These are phyloP conservation scores for Panicum virgatum DNA, from an alignment of 202 grass and related monocot genomes.

Conservation along the genomic window DNA sequence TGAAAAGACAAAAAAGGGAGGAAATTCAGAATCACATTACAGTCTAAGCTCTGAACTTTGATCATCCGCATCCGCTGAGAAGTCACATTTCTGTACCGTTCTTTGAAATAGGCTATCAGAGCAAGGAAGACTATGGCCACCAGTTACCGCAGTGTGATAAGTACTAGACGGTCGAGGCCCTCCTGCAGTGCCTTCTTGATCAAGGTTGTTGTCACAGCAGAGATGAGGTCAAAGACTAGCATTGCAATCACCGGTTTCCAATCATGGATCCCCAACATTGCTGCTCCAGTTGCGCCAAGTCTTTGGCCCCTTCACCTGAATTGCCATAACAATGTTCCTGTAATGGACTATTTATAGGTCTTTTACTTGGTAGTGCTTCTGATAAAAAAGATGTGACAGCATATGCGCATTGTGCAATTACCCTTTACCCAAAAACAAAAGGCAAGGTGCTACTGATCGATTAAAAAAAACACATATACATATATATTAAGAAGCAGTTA, in stretches of 20 bases:
- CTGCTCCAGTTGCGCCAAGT: background rate
- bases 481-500: background rate
- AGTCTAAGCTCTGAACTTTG: background rate
- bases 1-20: too few species aligned
- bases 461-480: background rate
- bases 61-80: background rate
- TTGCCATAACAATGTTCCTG: conserved; percentile 9
- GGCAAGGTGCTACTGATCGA: background rate
- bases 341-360: conserved; percentile 49
- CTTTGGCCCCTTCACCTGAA: background rate
- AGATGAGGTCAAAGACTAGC: conserved; percentile 53
- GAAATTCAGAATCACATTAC: background rate
- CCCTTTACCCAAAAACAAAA: conserved; percentile 6
- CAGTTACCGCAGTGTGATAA: conserved; percentile 65
- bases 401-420: background rate
- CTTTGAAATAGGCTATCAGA: conserved; percentile 59
- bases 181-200: conserved; percentile 58
- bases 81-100: conserved; percentile 36
- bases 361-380: conserved; percentile 4
- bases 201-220: conserved; percentile 57
- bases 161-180: too few species aligned
- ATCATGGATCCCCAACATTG: conserved; percentile 36
- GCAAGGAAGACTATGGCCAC: conserved; percentile 56
- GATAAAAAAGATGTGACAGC: conserved; percentile 10
- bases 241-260: conserved; percentile 54